Base-by-base conservation (phyloP, 2,329 filamentous ascomycete species). In the Colletotrichum cuscutae region DNA sequence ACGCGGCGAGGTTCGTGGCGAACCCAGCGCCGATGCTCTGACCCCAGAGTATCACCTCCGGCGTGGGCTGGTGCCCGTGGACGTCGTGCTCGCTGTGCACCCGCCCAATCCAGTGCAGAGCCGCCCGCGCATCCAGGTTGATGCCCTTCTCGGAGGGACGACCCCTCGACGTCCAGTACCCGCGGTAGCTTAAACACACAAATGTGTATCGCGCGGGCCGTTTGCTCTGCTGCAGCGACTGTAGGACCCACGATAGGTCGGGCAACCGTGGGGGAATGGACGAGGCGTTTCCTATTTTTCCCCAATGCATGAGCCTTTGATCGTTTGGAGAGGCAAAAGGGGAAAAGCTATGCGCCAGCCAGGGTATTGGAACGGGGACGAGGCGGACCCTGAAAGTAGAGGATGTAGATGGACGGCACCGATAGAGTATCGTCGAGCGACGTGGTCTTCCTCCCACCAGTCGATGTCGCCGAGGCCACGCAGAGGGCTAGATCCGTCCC, bases 161-260 rank as follows among this genome's bases (percentile, higher is more conserved):
- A 22, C 94, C 94, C 37, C 89, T 87, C 2, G 93, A 95, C 12
- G 87, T 94, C 94, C 94, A 96, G 79, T 92, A 96, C 12, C 93
- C 93, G 56, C 93, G 89, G 79, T 94, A 91, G 75, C 88, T 90
- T 37, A 91, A 80, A 71, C 88, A 89, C 9, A 89, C 82, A 76
- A 89, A 84, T 0, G 84, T 89, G 75, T 87, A 87, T 72, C 78
- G 75, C 74, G 71, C 71, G 76, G 32, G 79, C 75, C 49, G 81
- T 77, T n/a, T 79, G 72, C 78, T 78, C 54, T 81, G 78, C 77
- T 81, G 82, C 57, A 89, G 79, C 68, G 83, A 82, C 12, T 82
- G 84, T 4, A 91, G 79, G 9, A 89, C 83, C 75, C 83, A 85
- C 1, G 89, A 91, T 26, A 91, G 78, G 72, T 89, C 87, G 3